Evolutionary conservation across 495 filamentous ascomycete species (phyloP).

Genomic region (Penicillium robsamsonii): DNA sequence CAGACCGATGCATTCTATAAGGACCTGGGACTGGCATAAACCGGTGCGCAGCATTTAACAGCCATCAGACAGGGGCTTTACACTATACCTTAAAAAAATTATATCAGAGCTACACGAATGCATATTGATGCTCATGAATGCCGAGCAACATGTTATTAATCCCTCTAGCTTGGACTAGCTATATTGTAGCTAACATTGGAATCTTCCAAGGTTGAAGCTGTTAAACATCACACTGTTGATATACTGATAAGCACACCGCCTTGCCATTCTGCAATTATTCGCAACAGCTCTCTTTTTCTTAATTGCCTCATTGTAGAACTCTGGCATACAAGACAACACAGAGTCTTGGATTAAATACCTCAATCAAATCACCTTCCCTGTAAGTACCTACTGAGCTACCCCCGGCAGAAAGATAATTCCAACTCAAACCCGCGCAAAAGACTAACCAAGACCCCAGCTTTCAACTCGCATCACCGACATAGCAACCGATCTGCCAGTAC

Average conservation of each 20-base stretch:
- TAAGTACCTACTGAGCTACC: background rate
- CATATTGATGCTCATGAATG: background rate
- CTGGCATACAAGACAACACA: background rate
- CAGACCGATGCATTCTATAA: constrained; percentile 53
- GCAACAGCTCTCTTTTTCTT: constrained; percentile 7
- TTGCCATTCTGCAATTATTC: constrained; percentile 1
- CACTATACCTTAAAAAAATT: background rate
- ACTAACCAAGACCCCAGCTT: constrained; percentile 3
- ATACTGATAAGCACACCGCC: constrained; percentile 14
- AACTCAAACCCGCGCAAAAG: background rate
- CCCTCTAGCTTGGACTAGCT: background rate
- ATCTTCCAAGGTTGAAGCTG: background rate
- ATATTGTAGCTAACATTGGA: background rate
- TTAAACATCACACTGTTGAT: background rate
- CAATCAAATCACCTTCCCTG: background rate
- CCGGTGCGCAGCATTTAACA: background rate
- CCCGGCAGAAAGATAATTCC: background rate
- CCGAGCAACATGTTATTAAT: too few species aligned
- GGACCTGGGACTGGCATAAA: constrained; percentile 48
- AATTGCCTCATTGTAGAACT: background rate
- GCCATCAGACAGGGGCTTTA: background rate
- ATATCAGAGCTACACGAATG: background rate
- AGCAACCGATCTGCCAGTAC: background rate
- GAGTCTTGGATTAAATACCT: background rate
- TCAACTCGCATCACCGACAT: background rate